These are phyloP conservation scores for Aspergillus sparsus DNA, from an alignment of 495 filamentous ascomycete genomes.

Conservation along the genomic window DNA sequence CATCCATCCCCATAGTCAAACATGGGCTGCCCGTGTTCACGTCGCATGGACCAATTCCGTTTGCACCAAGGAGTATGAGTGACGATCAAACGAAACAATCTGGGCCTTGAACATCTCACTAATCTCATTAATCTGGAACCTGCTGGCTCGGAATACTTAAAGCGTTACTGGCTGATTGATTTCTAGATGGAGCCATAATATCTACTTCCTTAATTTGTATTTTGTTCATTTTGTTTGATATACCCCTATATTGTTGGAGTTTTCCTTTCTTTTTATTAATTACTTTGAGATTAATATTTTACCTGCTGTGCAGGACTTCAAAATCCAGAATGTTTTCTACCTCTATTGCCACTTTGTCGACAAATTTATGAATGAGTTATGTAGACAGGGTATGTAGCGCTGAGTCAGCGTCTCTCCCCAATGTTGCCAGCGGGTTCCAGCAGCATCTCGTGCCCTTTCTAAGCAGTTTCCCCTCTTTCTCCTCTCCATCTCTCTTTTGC, in stretches of 20 bases:
- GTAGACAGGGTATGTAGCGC: not conserved
- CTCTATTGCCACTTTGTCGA: not conserved
- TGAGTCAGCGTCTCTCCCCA: slow-evolving; percentile 37
- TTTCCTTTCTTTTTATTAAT: slow-evolving; percentile 2
- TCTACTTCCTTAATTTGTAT: not conserved
- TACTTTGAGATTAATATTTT: too few relatives aligned
- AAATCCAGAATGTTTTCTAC: not conserved
- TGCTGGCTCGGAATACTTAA: too few relatives aligned
- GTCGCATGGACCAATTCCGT: slow-evolving; percentile 52
- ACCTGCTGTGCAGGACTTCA: too few relatives aligned
- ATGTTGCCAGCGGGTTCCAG: slow-evolving; percentile 38
- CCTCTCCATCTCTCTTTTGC: not conserved
- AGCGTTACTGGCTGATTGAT: not conserved
- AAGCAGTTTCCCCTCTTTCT: slow-evolving; percentile 9
- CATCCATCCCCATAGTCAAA: slow-evolving; percentile 40
- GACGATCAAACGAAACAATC: not conserved
- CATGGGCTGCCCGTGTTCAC: slow-evolving; percentile 54
- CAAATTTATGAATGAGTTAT: not conserved
- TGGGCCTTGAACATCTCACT: not conserved
- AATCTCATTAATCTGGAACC: not conserved
- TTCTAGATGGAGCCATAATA: not conserved
- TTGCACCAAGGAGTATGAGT: slow-evolving; percentile 30
- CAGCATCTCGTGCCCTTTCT: slow-evolving; percentile 18
- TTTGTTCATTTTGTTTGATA: slow-evolving; percentile 24
- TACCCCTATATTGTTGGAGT: slow-evolving; percentile 31